Conservation (phyloP, 345 rosid genomes). For the Salix udensis region DNA sequence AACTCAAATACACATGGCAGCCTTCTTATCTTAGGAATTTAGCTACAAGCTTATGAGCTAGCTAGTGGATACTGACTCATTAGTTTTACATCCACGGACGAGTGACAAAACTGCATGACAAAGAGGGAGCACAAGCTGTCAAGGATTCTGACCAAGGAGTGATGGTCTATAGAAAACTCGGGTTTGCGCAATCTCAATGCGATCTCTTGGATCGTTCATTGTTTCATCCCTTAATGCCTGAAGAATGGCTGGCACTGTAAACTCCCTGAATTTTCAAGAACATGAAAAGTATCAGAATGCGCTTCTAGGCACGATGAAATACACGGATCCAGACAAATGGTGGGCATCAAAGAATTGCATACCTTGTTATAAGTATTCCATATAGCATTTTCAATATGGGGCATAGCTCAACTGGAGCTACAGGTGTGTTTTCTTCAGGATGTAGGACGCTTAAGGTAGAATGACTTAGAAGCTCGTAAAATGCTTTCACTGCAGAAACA, state of each 20-base stretch:
- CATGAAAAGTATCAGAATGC: slow-evolving; percentile 7
- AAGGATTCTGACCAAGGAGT: slow-evolving; percentile 30
- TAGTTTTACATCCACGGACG: slow-evolving; percentile 6
- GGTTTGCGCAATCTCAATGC: slow-evolving; percentile 27
- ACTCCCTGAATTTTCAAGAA: slow-evolving; percentile 18
- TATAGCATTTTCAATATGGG: slow-evolving; percentile 82
- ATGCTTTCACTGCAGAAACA: slow-evolving; percentile 90
- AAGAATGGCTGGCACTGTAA: slow-evolving; percentile 23
- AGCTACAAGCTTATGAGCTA: not conserved
- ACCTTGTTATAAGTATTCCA: slow-evolving; percentile 38
- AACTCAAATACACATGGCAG: not conserved
- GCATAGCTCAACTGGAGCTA: slow-evolving; percentile 88
- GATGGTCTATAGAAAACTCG: slow-evolving; percentile 21
- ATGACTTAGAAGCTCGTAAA: slow-evolving; percentile 80
- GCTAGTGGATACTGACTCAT: not conserved
- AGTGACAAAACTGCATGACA: not conserved
- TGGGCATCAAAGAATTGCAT: not conserved
- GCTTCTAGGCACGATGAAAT: not conserved
- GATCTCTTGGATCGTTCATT: slow-evolving; percentile 33
- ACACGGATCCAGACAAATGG: not conserved
- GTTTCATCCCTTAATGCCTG: slow-evolving; percentile 32
- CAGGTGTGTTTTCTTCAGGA: slow-evolving; percentile 67
- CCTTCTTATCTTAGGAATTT: slow-evolving; percentile 1
- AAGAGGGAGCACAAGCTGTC: not conserved
- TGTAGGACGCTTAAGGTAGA: slow-evolving; percentile 61